Evolutionary conservation across 2,329 filamentous ascomycete species (phyloP).

Genomic region (Orbilia oligospora): DNA sequence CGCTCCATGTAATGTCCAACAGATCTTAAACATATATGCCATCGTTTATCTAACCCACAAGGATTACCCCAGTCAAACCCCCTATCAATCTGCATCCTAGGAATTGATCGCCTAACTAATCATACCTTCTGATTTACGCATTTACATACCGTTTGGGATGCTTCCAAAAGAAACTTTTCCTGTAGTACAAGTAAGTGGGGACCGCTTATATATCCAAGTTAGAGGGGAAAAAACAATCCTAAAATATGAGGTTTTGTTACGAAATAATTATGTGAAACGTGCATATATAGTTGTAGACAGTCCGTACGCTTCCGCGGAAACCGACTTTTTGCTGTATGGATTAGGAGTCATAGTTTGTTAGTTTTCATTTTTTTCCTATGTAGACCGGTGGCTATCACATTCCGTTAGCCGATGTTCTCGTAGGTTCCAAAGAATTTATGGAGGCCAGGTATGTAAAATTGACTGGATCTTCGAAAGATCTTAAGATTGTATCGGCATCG

Average conservation of each 20-base stretch:
- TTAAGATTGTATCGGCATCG: too few species aligned
- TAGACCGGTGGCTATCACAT: background rate
- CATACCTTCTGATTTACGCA: constrained; percentile 18
- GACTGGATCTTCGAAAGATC: too few species aligned
- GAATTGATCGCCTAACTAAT: constrained; percentile 7
- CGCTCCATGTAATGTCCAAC: too few species aligned
- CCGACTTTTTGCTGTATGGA: background rate
- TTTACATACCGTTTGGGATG: background rate
- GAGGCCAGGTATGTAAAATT: too few species aligned
- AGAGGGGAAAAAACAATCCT: background rate
- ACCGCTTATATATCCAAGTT: background rate
- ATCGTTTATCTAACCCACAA: constrained; percentile 21
- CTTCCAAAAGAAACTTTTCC: background rate
- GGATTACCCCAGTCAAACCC: background rate
- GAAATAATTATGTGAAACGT: background rate
- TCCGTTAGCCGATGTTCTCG: background rate
- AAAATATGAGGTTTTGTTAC: background rate
- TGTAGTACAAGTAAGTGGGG: background rate
- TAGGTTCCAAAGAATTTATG: too few species aligned
- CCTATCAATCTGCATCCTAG: constrained; percentile 21
- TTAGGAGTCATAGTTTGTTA: background rate
- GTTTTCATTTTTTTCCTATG: background rate
- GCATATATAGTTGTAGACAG: background rate
- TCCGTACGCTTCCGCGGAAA: background rate
- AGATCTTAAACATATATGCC: background rate